Conservation (phyloP, 2,329 filamentous ascomycete genomes). For the Trichoderma harzianum region DNA sequence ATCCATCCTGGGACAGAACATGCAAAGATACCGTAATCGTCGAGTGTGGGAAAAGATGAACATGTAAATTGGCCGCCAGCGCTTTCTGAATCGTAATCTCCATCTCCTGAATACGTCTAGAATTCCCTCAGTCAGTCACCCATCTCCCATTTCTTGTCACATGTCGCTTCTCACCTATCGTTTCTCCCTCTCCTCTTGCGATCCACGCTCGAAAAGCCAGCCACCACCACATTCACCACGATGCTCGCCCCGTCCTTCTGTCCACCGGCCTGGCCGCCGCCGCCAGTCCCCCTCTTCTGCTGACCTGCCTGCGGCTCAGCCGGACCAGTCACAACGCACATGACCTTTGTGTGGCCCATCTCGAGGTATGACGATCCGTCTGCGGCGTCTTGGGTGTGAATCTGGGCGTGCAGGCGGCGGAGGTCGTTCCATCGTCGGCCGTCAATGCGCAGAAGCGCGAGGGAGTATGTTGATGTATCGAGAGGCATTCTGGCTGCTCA, state of each 20-base stretch:
- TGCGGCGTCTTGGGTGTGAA: constrained; percentile 86
- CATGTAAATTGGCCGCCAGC: constrained; percentile 75
- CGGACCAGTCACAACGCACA: constrained; percentile 87
- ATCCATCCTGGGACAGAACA: constrained; percentile 86
- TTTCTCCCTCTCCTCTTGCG: constrained; percentile 70
- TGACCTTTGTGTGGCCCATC: constrained; percentile 96
- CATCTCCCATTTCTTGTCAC: not conserved
- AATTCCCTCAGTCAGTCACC: not conserved
- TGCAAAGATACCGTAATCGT: constrained; percentile 81
- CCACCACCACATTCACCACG: constrained; percentile 77
- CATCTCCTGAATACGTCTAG: constrained; percentile 75
- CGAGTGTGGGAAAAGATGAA: constrained; percentile 83
- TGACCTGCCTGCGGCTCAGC: constrained; percentile 55
- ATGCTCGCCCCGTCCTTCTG: constrained; percentile 55
- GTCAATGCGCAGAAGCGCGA: constrained; percentile 79
- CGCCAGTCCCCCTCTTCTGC: constrained; percentile 33
- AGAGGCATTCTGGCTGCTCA: constrained; percentile 66
- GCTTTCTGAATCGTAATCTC: constrained; percentile 74
- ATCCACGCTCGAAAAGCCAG: constrained; percentile 85
- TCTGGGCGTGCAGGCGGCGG: constrained; percentile 80
- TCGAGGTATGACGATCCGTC: constrained; percentile 93
- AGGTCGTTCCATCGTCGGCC: constrained; percentile 96
- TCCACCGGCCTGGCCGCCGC: constrained; percentile 33
- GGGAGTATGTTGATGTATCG: constrained; percentile 86
- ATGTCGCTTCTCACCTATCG: constrained; percentile 64